Base-by-base conservation (phyloP, 805 yeast genomes). In the Candida rishiriensis region DNA sequence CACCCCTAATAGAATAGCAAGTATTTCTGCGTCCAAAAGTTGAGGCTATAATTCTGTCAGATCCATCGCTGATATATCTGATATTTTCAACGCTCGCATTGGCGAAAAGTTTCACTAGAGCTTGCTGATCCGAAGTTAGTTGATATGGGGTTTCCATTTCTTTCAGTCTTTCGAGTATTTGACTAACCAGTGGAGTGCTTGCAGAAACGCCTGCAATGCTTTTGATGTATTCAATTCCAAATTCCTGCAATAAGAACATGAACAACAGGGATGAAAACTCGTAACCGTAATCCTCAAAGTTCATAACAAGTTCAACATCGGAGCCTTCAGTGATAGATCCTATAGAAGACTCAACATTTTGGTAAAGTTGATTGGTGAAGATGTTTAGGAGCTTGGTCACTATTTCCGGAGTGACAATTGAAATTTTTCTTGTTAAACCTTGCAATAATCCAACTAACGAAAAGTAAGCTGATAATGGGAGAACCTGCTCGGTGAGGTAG, bases 371-470 rank as follows among this genome's bases (percentile, higher is more conserved):
- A 44, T 60, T 40, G 53, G 41, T 21, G 56, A 63, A 52, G 42
- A 68, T 31, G 43, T 52, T 38, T 35, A 53, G 3, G 30, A 65
- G 33, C 11, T 38, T 39, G 10, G 34, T 39, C 41, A 66, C 34
- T 36, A 56, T 29, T 5, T 46, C 41, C 10, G 55, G 38, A 44
- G 57, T 40, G 2, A 55, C 55, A 42, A 50, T 53, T 35, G 36
- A 51, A 15, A 56, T 59, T 48, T 41, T 53, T 29, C 46, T 47
- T n/a, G 54, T 63, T 33, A 59, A 49, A 42, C 55, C 62, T 35
- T 60, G 60, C 17, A 58, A 39, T 18, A 67, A 56, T 5, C 66
- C 67, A n/a, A 56, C 54, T 13, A 67, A 52, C 13, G 61, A 55
- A 31, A 63, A 57, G 21, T 51, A 46, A 39, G 47, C 34, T 33